Conservation (phyloP, 78 protist genomes). For the Fonticula alba region DNA sequence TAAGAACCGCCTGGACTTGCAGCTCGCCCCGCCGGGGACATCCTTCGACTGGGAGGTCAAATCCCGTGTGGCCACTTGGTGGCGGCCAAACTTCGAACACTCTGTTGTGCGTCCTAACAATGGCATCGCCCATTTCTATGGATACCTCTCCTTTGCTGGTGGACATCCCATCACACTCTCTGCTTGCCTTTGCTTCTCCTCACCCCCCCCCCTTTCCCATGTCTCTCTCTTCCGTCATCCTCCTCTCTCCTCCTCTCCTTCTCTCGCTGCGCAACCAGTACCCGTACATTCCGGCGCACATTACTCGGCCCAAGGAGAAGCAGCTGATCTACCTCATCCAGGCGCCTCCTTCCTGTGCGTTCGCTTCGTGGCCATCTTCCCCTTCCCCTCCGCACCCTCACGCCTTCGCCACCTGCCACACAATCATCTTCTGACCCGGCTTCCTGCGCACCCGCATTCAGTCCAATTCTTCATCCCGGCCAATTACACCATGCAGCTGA, state of each 20-base stretch:
- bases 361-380: too few relatives aligned
- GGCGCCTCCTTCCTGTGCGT: too few relatives aligned
- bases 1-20: slow-evolving; percentile 1
- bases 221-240: background rate
- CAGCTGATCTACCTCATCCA: too few relatives aligned
- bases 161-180: background rate
- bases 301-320: slow-evolving; percentile 56
- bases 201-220: too few relatives aligned
- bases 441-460: too few relatives aligned
- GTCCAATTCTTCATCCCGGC: too few relatives aligned
- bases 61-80: slow-evolving; percentile 16
- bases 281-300: slow-evolving; percentile 61
- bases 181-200: background rate
- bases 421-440: too few relatives aligned
- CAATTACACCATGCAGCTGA: too few relatives aligned
- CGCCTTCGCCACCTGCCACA: too few relatives aligned
- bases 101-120: slow-evolving; percentile 6
- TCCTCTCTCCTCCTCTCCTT: background rate
- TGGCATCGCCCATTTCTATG: background rate
- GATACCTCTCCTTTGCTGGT: background rate
- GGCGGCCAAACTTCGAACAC: slow-evolving; percentile 56
- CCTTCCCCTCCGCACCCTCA: too few relatives aligned
- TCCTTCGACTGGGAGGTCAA: slow-evolving; percentile 10
- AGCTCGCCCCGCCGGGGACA: background rate
- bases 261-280: slow-evolving; percentile 17